phyloP scores from a whole-genome alignment of 2,329 filamentous ascomycete genomes.

The Trichoderma sp. region DNA sequence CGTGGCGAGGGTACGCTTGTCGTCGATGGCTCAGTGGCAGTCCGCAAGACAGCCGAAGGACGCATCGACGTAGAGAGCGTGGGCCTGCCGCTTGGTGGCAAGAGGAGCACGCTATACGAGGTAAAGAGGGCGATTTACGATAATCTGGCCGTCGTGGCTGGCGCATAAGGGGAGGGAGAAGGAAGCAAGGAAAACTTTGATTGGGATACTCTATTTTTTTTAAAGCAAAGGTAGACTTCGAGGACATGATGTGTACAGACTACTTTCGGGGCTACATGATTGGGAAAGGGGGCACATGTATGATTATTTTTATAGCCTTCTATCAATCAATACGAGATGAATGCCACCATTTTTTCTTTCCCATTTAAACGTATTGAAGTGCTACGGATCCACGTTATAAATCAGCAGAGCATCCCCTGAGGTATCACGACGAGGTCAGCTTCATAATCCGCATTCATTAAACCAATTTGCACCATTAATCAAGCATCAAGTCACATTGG shows the following conservation, averaged over 20 bases:
- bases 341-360: neutral
- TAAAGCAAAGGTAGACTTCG: neutral
- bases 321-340: constrained; percentile 31
- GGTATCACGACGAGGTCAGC: neutral
- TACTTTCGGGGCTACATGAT: neutral
- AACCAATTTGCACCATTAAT: no score
- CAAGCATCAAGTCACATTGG: neutral
- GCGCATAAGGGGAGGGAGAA: constrained; percentile 44
- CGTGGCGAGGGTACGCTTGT: constrained; percentile 88
- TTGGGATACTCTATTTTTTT: neutral
- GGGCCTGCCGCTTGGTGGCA: constrained; percentile 43
- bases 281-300: neutral
- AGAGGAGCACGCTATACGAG: constrained; percentile 71
- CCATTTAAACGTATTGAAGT: neutral
- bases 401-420: neutral
- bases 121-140: constrained; percentile 93
- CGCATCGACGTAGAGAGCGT: constrained; percentile 84
- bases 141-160: constrained; percentile 84
- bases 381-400: neutral
- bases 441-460: neutral
- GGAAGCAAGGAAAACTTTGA: neutral
- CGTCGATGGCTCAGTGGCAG: constrained; percentile 82
- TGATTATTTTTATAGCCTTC: neutral
- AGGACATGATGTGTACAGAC: neutral
- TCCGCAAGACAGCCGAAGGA: constrained; percentile 83